phyloP scores from a whole-genome alignment of 2,329 filamentous ascomycete genomes.

The Nothophaeocryptopus gaeumannii region DNA sequence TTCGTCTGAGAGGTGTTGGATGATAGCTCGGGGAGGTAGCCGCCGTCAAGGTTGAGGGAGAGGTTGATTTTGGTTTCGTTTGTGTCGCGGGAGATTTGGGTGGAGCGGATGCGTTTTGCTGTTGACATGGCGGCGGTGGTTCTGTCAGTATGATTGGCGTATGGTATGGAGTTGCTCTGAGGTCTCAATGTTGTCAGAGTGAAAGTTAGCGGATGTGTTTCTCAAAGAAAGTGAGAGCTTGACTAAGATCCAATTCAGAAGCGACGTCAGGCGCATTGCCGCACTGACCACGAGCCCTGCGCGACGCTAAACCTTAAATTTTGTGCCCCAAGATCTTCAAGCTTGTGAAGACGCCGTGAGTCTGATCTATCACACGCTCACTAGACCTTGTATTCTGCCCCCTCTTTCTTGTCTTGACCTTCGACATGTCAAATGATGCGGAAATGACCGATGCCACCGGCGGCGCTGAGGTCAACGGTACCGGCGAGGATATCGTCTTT shows the following conservation, averaged over 20 bases:
- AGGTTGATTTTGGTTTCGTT: conserved; percentile 98
- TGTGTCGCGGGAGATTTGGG: conserved; percentile 80
- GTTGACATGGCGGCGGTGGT: conserved; percentile 24
- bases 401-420: neutral
- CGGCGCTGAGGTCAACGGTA: conserved; percentile 45
- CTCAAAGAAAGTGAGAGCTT: neutral
- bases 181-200: conserved; percentile 3
- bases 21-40: conserved; percentile 48
- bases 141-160: neutral
- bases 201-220: conserved; percentile 8
- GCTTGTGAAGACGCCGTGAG: conserved; percentile 1
- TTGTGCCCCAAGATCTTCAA: neutral
- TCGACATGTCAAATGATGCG: conserved; percentile 29
- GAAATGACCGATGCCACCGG: conserved; percentile 39
- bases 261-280: too few species aligned
- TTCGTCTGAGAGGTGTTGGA: conserved; percentile 24
- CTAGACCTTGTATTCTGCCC: neutral
- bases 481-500: conserved; percentile 32
- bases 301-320: conserved; percentile 7
- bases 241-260: too few species aligned
- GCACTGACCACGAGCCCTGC: conserved; percentile 10
- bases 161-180: neutral
- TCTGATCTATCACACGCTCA: neutral
- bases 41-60: conserved; percentile 89
- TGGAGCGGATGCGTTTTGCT: conserved; percentile 57